Percentiles rank a stretch among this genome's conserved stretches.
These are phyloP conservation scores for Albizia julibrissin DNA, from an alignment of 306 rosid genomes.

Conservation along the genomic window DNA sequence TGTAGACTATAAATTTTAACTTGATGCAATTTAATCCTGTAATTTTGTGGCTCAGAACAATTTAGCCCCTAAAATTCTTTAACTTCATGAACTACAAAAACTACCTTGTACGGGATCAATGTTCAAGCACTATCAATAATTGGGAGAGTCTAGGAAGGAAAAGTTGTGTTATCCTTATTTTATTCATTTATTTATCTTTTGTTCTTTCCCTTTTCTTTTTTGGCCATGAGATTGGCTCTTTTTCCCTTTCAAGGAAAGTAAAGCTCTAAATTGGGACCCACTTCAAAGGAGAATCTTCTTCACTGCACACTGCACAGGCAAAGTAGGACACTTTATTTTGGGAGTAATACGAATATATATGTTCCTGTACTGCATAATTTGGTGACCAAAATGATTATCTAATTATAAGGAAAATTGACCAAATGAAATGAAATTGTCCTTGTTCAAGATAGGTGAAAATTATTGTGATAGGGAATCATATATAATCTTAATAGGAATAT, in stretches of 20 bases:
- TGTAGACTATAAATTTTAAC: no score
- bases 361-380: constrained; percentile 32
- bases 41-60: no score
- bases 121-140: no score
- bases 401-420: constrained; percentile 52
- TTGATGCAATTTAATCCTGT: no score
- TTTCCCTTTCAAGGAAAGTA: constrained; percentile 25
- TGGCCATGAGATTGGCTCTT: not conserved
- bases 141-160: not conserved
- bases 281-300: not conserved
- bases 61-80: no score
- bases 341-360: constrained; percentile 5
- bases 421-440: constrained; percentile 38
- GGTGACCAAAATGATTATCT: constrained; percentile 50
- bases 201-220: not conserved
- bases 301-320: not conserved
- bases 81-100: no score
- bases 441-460: constrained; percentile 34
- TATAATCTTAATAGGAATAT: not conserved
- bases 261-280: constrained; percentile 42
- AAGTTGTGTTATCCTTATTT: not conserved
- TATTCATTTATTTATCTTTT: not conserved
- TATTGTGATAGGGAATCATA: constrained; percentile 1
- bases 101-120: no score
- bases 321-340: constrained; percentile 19